Evolutionary conservation across 192 early-diverging fungal species (phyloP).

Genomic region (Spinellus fusiger): DNA sequence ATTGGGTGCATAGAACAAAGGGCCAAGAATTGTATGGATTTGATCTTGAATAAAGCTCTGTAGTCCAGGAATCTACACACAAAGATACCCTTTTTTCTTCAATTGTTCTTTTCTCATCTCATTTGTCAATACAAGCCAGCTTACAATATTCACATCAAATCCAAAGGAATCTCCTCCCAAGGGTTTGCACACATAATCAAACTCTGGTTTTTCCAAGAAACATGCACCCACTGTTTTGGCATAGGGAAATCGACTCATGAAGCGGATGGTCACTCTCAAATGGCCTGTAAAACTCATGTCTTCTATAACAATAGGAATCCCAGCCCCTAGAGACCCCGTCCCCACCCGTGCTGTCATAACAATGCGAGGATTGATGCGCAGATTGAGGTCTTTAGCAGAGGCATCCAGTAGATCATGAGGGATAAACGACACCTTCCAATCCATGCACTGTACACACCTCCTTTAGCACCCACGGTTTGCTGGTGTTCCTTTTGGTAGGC

Average conservation of each 20-base stretch:
- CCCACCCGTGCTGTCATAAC: slow-evolving; percentile 72
- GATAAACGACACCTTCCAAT: slow-evolving; percentile 70
- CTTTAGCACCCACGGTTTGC: too few species aligned
- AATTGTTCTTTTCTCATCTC: background rate
- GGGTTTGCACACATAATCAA: slow-evolving; percentile 80
- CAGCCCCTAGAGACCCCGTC: slow-evolving; percentile 65
- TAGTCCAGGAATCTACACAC: slow-evolving; percentile 53
- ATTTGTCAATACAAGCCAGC: background rate
- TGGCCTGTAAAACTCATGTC: slow-evolving; percentile 66
- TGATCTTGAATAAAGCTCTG: slow-evolving; percentile 54
- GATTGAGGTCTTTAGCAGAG: slow-evolving; percentile 40
- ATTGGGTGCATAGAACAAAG: slow-evolving; percentile 35
- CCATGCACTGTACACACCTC: slow-evolving; percentile 46
- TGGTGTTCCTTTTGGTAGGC: too few species aligned
- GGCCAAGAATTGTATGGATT: slow-evolving; percentile 49
- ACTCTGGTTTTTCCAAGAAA: slow-evolving; percentile 64
- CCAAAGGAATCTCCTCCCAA: slow-evolving; percentile 61
- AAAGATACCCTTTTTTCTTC: background rate
- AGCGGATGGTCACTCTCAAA: slow-evolving; percentile 62
- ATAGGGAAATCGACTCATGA: slow-evolving; percentile 69
- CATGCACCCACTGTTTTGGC: slow-evolving; percentile 62
- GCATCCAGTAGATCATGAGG: slow-evolving; percentile 61
- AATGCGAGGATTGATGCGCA: slow-evolving; percentile 65
- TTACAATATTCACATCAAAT: slow-evolving; percentile 64
- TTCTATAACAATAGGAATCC: slow-evolving; percentile 67